A percentile compares a stretch with the other conserved stretches of the same genome.
Conservation (phyloP, 1,139 yeast species). For the Magnusiomyces paraingens region DNA sequence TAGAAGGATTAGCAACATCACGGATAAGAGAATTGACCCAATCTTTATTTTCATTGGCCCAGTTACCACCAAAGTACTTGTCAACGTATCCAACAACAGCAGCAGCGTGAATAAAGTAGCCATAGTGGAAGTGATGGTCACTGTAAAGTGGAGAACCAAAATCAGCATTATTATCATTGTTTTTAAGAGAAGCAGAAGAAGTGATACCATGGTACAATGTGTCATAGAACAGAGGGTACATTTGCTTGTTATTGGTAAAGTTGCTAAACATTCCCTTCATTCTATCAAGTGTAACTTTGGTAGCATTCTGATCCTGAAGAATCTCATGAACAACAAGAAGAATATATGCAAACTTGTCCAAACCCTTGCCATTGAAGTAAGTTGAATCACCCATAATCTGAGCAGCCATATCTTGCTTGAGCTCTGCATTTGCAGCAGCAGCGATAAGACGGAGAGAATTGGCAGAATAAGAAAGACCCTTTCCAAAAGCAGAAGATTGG, state of each 20-base stretch:
- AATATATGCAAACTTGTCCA: conserved; percentile 70
- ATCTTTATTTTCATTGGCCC: conserved; percentile 54
- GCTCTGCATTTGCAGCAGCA: conserved; percentile 50
- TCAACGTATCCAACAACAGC: conserved; percentile 68
- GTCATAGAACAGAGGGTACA: conserved; percentile 61
- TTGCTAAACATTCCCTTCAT: conserved; percentile 49
- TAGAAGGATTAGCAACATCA: conserved; percentile 71
- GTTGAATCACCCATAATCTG: conserved; percentile 47
- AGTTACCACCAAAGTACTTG: conserved; percentile 47
- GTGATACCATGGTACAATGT: conserved; percentile 61
- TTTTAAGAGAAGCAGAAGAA: conserved; percentile 44
- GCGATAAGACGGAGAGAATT: conserved; percentile 51
- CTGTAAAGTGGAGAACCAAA: conserved; percentile 67
- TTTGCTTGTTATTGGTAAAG: conserved; percentile 47
- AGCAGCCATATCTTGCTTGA: conserved; percentile 48
- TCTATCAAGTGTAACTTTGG: conserved; percentile 42
- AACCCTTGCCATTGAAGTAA: conserved; percentile 54
- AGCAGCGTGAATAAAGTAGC: conserved; percentile 71
- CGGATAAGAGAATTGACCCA: conserved; percentile 63
- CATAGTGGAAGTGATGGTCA: conserved; percentile 80
- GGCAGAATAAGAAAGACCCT: conserved; percentile 49
- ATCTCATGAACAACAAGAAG: conserved; percentile 58
- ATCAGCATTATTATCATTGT: conserved; percentile 49
- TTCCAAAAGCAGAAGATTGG: conserved; percentile 37
- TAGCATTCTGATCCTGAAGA: conserved; percentile 46